These are phyloP conservation scores for Musa troglodytarum DNA, from an alignment of 176 grass and related monocot genomes.

Conservation along the genomic window DNA sequence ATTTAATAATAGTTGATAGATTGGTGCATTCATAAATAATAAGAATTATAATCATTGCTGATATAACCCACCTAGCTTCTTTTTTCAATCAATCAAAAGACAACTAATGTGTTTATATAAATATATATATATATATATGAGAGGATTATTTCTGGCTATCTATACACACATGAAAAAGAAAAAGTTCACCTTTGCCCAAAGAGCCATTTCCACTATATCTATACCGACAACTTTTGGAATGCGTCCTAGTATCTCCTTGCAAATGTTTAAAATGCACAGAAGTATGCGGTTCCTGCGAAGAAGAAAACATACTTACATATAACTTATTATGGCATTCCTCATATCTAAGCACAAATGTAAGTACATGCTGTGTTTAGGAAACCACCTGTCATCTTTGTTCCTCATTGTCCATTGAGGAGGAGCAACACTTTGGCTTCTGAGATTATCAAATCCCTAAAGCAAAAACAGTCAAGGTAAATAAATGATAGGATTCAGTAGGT, in stretches of 20 bases:
- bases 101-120: too few relatives aligned
- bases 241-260: slow-evolving; percentile 63
- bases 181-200: slow-evolving; percentile 82
- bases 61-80: background rate
- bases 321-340: background rate
- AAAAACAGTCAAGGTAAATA: background rate
- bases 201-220: slow-evolving; percentile 94
- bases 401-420: slow-evolving; percentile 95
- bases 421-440: slow-evolving; percentile 71
- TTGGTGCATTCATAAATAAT: background rate
- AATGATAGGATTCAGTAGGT: background rate
- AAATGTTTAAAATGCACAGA: slow-evolving; percentile 70
- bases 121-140: background rate
- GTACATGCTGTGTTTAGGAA: background rate
- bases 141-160: too few relatives aligned
- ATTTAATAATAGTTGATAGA: background rate
- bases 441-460: slow-evolving; percentile 12
- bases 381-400: slow-evolving; percentile 91
- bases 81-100: too few relatives aligned
- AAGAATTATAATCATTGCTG: background rate
- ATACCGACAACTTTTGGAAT: slow-evolving; percentile 80
- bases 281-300: slow-evolving; percentile 66
- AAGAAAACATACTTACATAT: background rate
- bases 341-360: background rate
- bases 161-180: background rate